Evolutionary conservation across 148 eudicot species (phyloP).

Genomic region (Rhododendron ferrugineum): DNA sequence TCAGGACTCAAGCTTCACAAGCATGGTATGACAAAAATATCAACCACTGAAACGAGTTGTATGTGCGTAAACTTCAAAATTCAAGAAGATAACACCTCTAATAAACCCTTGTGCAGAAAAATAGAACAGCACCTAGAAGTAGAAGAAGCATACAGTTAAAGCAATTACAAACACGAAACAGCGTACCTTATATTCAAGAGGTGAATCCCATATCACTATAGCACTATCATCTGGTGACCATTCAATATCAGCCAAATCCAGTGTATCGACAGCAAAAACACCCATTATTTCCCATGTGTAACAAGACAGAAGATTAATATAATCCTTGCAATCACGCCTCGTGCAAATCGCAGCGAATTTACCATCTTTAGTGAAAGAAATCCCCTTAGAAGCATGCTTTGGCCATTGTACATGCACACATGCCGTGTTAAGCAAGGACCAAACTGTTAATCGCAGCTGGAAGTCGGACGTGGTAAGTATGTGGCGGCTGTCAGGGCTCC

Average conservation of each 20-base stretch:
- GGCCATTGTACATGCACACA: constrained; percentile 90
- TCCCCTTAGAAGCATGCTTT: constrained; percentile 85
- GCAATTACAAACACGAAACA: neutral
- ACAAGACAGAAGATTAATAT: constrained; percentile 74
- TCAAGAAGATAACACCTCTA: neutral
- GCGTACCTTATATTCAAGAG: constrained; percentile 86
- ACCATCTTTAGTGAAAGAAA: constrained; percentile 89
- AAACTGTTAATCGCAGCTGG: constrained; percentile 81
- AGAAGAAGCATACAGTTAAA: neutral
- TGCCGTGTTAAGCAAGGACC: constrained; percentile 94
- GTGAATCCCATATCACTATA: constrained; percentile 95
- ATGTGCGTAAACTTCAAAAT: neutral
- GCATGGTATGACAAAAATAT: neutral
- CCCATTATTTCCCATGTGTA: constrained; percentile 93
- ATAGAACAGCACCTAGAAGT: neutral
- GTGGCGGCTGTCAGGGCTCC: constrained; percentile 99
- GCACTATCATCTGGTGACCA: constrained; percentile 99
- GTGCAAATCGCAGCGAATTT: constrained; percentile 95
- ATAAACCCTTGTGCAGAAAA: neutral
- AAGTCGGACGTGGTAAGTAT: constrained; percentile 96
- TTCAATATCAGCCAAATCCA: constrained; percentile 84
- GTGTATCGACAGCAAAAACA: constrained; percentile 79
- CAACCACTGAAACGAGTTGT: neutral
- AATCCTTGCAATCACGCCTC: constrained; percentile 95
- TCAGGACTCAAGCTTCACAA: neutral